phyloP scores from a whole-genome alignment of 768 basidiomycete species.

The Brasilioporus rufonigricans region DNA sequence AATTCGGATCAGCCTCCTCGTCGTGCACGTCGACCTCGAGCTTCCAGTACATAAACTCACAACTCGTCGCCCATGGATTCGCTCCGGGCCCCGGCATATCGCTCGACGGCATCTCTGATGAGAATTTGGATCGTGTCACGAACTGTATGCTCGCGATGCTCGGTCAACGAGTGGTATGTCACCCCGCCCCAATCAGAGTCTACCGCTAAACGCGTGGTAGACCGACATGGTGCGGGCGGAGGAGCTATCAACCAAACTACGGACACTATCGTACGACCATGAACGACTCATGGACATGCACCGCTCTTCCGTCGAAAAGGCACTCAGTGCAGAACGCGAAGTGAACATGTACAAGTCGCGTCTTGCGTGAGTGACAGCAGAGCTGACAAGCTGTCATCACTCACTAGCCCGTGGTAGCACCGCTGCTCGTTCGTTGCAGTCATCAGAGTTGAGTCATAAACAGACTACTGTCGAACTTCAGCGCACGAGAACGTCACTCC shows the following conservation, averaged over 20 bases:
- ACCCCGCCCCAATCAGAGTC: constrained; percentile 1
- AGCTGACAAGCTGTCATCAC: background rate
- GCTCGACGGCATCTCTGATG: constrained; percentile 59
- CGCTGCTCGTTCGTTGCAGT: constrained; percentile 51
- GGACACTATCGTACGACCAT: constrained; percentile 78
- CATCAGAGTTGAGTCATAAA: constrained; percentile 65
- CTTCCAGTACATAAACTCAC: constrained; percentile 77
- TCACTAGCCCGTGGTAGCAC: constrained; percentile 37
- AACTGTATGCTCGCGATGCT: constrained; percentile 79
- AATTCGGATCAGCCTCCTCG: constrained; percentile 44
- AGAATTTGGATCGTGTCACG: constrained; percentile 54
- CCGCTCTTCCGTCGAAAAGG: constrained; percentile 52
- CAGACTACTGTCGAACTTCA: constrained; percentile 69
- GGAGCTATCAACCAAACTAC: constrained; percentile 67
- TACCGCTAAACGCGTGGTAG: constrained; percentile 32
- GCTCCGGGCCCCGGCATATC: constrained; percentile 59
- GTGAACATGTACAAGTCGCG: constrained; percentile 70
- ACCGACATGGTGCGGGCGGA: constrained; percentile 81
- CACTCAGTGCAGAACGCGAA: constrained; percentile 77
- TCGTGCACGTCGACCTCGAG: constrained; percentile 54
- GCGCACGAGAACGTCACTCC: constrained; percentile 65
- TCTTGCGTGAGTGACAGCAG: constrained; percentile 52
- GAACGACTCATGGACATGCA: constrained; percentile 72
- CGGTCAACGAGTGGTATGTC: constrained; percentile 71
- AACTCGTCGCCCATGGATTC: constrained; percentile 82